These are phyloP conservation scores for Hypoxylon sp. DNA, from an alignment of 2,329 filamentous ascomycete species.

Conservation along the genomic window DNA sequence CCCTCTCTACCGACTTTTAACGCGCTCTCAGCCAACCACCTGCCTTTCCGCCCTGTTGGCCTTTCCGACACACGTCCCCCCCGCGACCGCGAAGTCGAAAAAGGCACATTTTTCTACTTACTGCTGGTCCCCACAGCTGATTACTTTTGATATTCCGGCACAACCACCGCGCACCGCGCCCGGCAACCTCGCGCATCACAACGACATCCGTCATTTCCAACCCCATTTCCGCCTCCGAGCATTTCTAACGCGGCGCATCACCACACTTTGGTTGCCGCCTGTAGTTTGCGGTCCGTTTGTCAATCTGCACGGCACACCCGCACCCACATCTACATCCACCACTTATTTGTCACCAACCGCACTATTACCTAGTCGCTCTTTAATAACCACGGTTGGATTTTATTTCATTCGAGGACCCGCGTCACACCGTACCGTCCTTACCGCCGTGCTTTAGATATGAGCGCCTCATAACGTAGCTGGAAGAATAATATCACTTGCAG, in stretches of 20 bases:
- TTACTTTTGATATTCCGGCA: conserved; percentile 32
- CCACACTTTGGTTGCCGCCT: conserved; percentile 23
- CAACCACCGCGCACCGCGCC: conserved; percentile 36
- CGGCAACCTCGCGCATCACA: conserved; percentile 31
- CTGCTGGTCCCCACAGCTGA: conserved; percentile 39
- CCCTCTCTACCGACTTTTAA: conserved; percentile 57
- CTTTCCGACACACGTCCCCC: conserved; percentile 57
- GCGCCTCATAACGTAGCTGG: conserved; percentile 45
- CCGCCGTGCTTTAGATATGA: conserved; percentile 50
- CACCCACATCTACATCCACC: conserved; percentile 7
- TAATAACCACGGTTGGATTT: conserved; percentile 23
- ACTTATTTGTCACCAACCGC: conserved; percentile 25
- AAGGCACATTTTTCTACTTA: conserved; percentile 21
- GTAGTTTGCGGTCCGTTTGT: conserved; percentile 44
- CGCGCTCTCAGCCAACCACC: conserved; percentile 54
- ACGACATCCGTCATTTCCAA: conserved; percentile 31
- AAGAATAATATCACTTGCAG: conserved; percentile 44
- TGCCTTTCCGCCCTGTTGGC: conserved; percentile 53
- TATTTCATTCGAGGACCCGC: conserved; percentile 14
- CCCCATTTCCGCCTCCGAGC: conserved; percentile 23
- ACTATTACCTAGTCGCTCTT: conserved; percentile 33
- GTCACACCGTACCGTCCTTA: conserved; percentile 39
- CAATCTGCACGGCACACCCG: conserved; percentile 24
- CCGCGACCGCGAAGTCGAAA: conserved; percentile 49
- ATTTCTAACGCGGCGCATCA: conserved; percentile 34